phyloP scores from a whole-genome alignment of 1,284 basidiomycete species.

The Austroboletus novae-zelandiae region DNA sequence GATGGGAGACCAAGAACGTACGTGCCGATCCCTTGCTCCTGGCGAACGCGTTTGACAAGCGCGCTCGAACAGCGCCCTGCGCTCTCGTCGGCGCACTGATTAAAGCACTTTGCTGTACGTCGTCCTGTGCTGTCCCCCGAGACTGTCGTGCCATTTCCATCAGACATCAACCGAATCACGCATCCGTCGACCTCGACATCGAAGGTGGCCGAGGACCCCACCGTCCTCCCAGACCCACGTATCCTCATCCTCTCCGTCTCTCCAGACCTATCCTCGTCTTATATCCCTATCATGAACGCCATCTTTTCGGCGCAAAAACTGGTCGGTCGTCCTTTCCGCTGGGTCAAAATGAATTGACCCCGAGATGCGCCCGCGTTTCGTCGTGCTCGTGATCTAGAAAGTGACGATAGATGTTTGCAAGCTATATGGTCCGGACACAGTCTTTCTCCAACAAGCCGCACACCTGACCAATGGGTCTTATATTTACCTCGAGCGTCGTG shows the following conservation, averaged over 20 bases:
- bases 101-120: slow-evolving; percentile 87
- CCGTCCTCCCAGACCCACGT: slow-evolving; percentile 66
- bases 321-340: slow-evolving; percentile 37
- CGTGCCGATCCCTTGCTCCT: slow-evolving; percentile 5
- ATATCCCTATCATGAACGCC: slow-evolving; percentile 98
- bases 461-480: slow-evolving; percentile 95
- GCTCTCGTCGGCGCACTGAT: slow-evolving; percentile 85
- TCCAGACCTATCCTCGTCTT: slow-evolving; percentile 81
- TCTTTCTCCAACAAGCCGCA: slow-evolving; percentile 96
- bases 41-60: neutral
- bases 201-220: slow-evolving; percentile 37
- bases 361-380: neutral
- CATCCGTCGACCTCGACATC: slow-evolving; percentile 39
- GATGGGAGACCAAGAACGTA: slow-evolving; percentile 48
- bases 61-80: slow-evolving; percentile 47
- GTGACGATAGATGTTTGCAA: slow-evolving; percentile 96
- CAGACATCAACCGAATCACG: slow-evolving; percentile 83
- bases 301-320: slow-evolving; percentile 99
- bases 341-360: too few relatives aligned
- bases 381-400: slow-evolving; percentile 53
- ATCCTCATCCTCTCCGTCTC: slow-evolving; percentile 93
- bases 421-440: slow-evolving; percentile 84
- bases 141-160: neutral
- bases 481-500: slow-evolving; percentile 77
- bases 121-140: neutral